Conservation (phyloP, 208 protist genomes). For the Borovskyia barvae region DNA sequence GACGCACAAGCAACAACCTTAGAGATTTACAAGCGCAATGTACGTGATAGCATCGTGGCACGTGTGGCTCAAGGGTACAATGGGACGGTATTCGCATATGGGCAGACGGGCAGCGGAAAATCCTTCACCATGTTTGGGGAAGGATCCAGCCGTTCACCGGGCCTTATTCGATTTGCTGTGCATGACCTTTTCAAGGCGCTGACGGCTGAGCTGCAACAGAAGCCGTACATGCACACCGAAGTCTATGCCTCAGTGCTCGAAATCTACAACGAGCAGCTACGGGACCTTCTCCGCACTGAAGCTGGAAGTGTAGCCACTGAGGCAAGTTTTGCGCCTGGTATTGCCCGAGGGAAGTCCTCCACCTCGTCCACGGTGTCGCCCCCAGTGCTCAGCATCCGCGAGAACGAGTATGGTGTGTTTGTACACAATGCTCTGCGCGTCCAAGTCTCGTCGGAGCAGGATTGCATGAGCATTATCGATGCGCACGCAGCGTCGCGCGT, state of each 20-base stretch:
- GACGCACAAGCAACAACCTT: constrained; percentile 28
- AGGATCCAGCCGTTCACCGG: constrained; percentile 8
- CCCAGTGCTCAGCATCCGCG: constrained; percentile 62
- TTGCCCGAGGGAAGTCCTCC: not conserved
- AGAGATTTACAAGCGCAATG: constrained; percentile 51
- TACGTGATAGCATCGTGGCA: constrained; percentile 44
- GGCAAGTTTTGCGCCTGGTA: not conserved
- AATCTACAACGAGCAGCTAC: constrained; percentile 87
- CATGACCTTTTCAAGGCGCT: constrained; percentile 60
- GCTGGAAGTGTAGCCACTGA: constrained; percentile 5
- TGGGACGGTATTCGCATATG: constrained; percentile 84
- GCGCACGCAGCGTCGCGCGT: constrained; percentile 40
- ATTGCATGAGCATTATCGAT: constrained; percentile 67
- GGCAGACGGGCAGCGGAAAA: constrained; percentile 88
- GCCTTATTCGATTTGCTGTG: constrained; percentile 49
- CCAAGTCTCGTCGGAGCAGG: constrained; percentile 43
- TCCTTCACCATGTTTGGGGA: constrained; percentile 80
- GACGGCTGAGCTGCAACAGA: constrained; percentile 31
- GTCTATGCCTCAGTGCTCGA: constrained; percentile 72
- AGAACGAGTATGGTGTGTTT: constrained; percentile 77
- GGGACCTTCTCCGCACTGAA: constrained; percentile 51
- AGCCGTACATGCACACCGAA: constrained; percentile 32
- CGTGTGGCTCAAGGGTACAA: constrained; percentile 83
- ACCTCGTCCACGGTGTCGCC: constrained; percentile 1
- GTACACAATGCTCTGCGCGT: constrained; percentile 74